Evolutionary conservation across 306 rosid genomes (phyloP), one percentile per base, ranked within the genome.

Genomic region (Castanopsis chinensis): DNA sequence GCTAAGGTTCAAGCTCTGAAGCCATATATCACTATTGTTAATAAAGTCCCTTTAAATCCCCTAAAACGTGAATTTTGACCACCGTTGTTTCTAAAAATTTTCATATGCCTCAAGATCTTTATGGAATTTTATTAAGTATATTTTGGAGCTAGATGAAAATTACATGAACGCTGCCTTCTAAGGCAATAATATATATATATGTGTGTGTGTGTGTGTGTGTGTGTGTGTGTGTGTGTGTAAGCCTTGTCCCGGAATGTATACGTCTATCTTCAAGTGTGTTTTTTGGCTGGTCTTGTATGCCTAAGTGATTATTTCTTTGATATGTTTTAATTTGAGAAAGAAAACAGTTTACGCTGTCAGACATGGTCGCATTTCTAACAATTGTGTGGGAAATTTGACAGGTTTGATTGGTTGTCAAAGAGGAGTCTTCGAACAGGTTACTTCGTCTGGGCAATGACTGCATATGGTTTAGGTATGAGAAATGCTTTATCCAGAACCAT

Each of bases 401-500:
- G 99, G 91, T 96, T 88, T 45, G 99, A 96, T 84, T 93, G 98
- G 99, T 80, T 96, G 79, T 90, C 98, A 52, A 96, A 90, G 87
- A 93, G 86, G 88, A 91, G 71, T 68, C 97, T 96, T 58, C 87
- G 88, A 18, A 74, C 85, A 5, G 99, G 99, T 57, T 96, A 96
- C 91, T 96, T 96, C 72, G 74, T 96, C 63, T 91, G 99, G 99
- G 97, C 94, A 71, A 96, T 96, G 98, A 82, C 93, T 54, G 99
- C 99, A 56, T 96, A 93, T 80, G 99, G 99, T 76, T 86, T 90
- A 91, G 99, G 99, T 96, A 91, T 86, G 90, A 81, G 32, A 74
- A 11, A 49, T 75, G 51, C 56, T 68, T 65, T 60, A 69, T 78
- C 60, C 21, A 3, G 30, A 69, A 65, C 8, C 68, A 23, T 12